A percentile compares a stretch with the other conserved stretches of the same genome.
phyloP scores from a whole-genome alignment of 1,284 basidiomycete species.

The Polyporus tsugae region DNA sequence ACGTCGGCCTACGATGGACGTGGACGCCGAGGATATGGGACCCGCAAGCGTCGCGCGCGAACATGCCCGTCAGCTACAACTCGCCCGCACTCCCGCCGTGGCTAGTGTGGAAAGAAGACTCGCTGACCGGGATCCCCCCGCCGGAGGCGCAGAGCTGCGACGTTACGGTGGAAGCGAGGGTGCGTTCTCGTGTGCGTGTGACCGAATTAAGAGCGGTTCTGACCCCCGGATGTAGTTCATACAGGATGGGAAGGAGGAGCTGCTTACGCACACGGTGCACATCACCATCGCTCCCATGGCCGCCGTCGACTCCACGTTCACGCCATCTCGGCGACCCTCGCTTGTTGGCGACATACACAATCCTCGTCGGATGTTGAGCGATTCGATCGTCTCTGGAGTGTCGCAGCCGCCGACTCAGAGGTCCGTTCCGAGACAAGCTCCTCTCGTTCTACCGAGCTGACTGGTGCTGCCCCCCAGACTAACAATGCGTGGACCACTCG shows the following conservation, averaged over 20 bases:
- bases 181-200: slow-evolving; percentile 44
- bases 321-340: slow-evolving; percentile 66
- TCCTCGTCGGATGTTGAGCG: slow-evolving; percentile 67
- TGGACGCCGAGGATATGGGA: slow-evolving; percentile 98
- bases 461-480: slow-evolving; percentile 28
- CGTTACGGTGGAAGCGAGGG: slow-evolving; percentile 76
- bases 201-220: slow-evolving; percentile 17
- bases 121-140: slow-evolving; percentile 76
- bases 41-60: slow-evolving; percentile 87
- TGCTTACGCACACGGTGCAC: slow-evolving; percentile 70
- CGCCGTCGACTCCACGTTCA: slow-evolving; percentile 66
- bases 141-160: slow-evolving; percentile 76
- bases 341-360: slow-evolving; percentile 58
- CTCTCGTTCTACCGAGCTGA: slow-evolving; percentile 10
- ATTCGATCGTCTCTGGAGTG: slow-evolving; percentile 51
- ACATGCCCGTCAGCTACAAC: slow-evolving; percentile 81
- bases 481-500: slow-evolving; percentile 35
- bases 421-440: slow-evolving; percentile 37
- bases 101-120: slow-evolving; percentile 89
- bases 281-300: slow-evolving; percentile 78
- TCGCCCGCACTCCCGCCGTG: slow-evolving; percentile 87
- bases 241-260: slow-evolving; percentile 77
- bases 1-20: slow-evolving; percentile 85
- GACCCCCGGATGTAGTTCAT: slow-evolving; percentile 57
- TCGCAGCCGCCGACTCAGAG: slow-evolving; percentile 40